Evolutionary conservation across 2,329 filamentous ascomycete genomes (phyloP), one percentile per base, ranked within the genome.

Genomic region (Colletotrichum theobromicola): DNA sequence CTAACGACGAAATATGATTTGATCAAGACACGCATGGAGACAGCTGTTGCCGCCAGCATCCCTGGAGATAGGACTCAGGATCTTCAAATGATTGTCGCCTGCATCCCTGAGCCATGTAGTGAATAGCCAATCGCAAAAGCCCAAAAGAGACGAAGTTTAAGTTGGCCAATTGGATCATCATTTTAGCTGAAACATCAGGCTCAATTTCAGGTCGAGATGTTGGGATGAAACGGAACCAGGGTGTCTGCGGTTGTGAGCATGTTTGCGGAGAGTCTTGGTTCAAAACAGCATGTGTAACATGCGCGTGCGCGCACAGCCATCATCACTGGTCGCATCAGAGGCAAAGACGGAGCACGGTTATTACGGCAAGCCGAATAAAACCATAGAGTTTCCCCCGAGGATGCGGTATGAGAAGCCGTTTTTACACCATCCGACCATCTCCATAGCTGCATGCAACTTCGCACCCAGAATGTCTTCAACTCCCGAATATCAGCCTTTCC

Each of bases 401-500:
- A 12, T 1, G 4, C 2, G 0, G 2, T 26, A 2, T 4, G 7
- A 2, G 12, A 1, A 3, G 5, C 2, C 8, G 4, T 9, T 34
- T 8, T 9, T 55, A 7, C 28, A 30, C 26, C 34, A 67, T 74
- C 62, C 28, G 68, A 67, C 68, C 61, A 63, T 24, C 26, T 26
- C 12, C 55, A 21, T n/a, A 58, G 9, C 15, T 58, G 62, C n/a
- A 74, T 72, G 61, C 68, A 74, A 57, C 42, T 46, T 15, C 26
- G 42, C 68, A 58, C 68, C 62, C 70, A 75, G 65, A 15, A 75
- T 75, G 73, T 61, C 69, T 74, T 62, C 73, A 42, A 64, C 70
- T 21, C 70, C 63, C 64, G 73, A 75, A 74, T 65, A 75, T 68
- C 74, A 73, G 74, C 76, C 76, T n/a, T 77, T 77, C 28, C 53